phyloP scores from a whole-genome alignment of 2,329 filamentous ascomycete genomes.

The Fusarium phyllophilum region DNA sequence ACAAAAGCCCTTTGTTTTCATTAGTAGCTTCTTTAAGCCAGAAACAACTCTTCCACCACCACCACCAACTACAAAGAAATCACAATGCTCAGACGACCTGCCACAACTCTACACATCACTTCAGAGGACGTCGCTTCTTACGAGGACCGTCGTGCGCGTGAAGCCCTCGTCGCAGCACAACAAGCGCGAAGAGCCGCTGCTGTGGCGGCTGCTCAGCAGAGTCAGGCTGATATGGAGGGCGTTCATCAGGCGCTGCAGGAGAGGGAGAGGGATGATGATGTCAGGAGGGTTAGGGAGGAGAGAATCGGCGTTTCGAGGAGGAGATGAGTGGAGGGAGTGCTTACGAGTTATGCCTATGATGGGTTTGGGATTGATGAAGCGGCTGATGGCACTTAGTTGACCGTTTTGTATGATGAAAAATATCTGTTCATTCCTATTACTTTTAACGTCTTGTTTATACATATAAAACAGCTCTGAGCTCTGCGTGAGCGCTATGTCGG shows the following conservation, averaged over 20 bases:
- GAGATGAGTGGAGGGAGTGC: conserved; percentile 3
- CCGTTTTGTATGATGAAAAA: neutral
- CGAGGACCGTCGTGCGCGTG: conserved; percentile 68
- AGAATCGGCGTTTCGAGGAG: conserved; percentile 50
- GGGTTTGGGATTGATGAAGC: neutral
- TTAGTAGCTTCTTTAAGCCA: neutral
- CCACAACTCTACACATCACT: conserved; percentile 75
- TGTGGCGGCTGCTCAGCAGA: conserved; percentile 34
- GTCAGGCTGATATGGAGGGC: conserved; percentile 43
- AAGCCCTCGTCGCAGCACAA: conserved; percentile 51
- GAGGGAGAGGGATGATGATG: conserved; percentile 42
- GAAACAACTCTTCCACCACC: neutral
- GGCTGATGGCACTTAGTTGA: neutral
- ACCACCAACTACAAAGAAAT: neutral
- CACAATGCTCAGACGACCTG: conserved; percentile 72
- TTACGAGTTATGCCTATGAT: neutral
- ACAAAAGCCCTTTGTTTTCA: conserved; percentile 16
- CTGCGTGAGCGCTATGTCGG: conserved; percentile 20
- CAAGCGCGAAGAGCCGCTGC: conserved; percentile 44
- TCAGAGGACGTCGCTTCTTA: conserved; percentile 76
- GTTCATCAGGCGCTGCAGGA: conserved; percentile 41
- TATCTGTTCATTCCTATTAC: conserved; percentile 19
- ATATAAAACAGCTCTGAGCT: conserved; percentile 31
- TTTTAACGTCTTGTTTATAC: conserved; percentile 17
- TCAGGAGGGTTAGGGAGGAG: conserved; percentile 50